These are phyloP conservation scores for Agrocybe pediades DNA, from an alignment of 768 basidiomycete species.

Conservation along the genomic window DNA sequence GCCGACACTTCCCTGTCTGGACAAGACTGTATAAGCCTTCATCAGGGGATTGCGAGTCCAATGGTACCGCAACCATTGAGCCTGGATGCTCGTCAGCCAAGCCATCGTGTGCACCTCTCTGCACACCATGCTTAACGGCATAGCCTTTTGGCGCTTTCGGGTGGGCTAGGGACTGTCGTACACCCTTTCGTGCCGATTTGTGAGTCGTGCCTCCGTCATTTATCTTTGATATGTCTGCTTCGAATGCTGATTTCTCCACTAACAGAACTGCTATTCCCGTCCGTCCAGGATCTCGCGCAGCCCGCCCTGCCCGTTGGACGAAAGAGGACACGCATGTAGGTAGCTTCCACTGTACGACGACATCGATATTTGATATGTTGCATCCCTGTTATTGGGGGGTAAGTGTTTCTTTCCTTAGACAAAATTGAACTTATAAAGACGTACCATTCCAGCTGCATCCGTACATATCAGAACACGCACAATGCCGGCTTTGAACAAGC, in stretches of 20 bases:
- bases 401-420: no score
- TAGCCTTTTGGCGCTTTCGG: slow-evolving; percentile 15
- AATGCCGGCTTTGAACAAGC: slow-evolving; percentile 21
- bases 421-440: not conserved
- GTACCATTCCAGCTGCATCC: slow-evolving; percentile 37
- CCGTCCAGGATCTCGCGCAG: slow-evolving; percentile 22
- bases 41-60: slow-evolving; percentile 17
- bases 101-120: slow-evolving; percentile 14
- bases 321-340: slow-evolving; percentile 28
- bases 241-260: slow-evolving; percentile 23
- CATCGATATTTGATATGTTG: slow-evolving; percentile 34
- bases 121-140: slow-evolving; percentile 8
- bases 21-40: slow-evolving; percentile 31
- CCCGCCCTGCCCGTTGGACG: slow-evolving; percentile 33
- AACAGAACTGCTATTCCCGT: slow-evolving; percentile 28
- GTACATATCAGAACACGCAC: slow-evolving; percentile 35
- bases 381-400: slow-evolving; percentile 30
- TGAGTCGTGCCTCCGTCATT: not conserved
- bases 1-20: slow-evolving; percentile 28
- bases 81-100: slow-evolving; percentile 4
- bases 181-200: slow-evolving; percentile 1
- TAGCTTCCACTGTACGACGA: slow-evolving; percentile 39
- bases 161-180: slow-evolving; percentile 11
- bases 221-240: slow-evolving; percentile 15
- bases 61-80: slow-evolving; percentile 3